Base-by-base conservation (phyloP, 2,329 filamentous ascomycete species). In the Arthrobotrys megalospora region DNA sequence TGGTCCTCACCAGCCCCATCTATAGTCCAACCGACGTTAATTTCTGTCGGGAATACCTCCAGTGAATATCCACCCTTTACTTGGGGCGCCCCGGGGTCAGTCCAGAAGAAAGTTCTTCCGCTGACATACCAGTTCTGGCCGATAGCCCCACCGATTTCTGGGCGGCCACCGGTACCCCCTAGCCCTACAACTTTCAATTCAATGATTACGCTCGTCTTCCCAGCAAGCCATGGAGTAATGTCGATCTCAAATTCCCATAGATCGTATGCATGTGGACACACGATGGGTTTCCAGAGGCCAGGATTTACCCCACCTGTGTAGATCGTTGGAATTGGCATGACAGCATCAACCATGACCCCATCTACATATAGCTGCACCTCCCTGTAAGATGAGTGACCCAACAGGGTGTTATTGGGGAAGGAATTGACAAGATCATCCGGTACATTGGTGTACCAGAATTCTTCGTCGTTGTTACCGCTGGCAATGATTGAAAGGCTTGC, bases 361-460 rank as follows among this genome's bases (percentile, higher is more conserved):
- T 96, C 93, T 65, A 96, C 92, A 50, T 88, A 86, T 0, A 96
- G 85, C 81, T 94, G 92, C 0, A 96, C 87, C 84, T 96, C 93
- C 21, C 93, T 89, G 83, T 92, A 95, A 0, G 92, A 90, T 4
- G 91, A 91, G 81, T 89, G 89, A 0, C 92, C 93, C 24, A 89
- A 89, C 0, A 93, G 86, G 1, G 85, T 84, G 11, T 89, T 89
- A 32, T 64, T 38, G 3, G 87, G 87, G 82, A 94, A 95, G 2
- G 88, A 87, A 41, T 87, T 80, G 2, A 86, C 86, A 80, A 90
- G 88, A 8, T 88, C 88, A 50, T 90, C 87, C 1, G 91, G 88
- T 0, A 93, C 90, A 82, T 95, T 95, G 72, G 88, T 89, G 90
- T 92, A 96, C 92, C 93, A 96, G 82, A 95, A 95, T 83, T 96